Base-by-base conservation (phyloP, 441 rosid genomes). In the Rhodomyrtus psidioides region DNA sequence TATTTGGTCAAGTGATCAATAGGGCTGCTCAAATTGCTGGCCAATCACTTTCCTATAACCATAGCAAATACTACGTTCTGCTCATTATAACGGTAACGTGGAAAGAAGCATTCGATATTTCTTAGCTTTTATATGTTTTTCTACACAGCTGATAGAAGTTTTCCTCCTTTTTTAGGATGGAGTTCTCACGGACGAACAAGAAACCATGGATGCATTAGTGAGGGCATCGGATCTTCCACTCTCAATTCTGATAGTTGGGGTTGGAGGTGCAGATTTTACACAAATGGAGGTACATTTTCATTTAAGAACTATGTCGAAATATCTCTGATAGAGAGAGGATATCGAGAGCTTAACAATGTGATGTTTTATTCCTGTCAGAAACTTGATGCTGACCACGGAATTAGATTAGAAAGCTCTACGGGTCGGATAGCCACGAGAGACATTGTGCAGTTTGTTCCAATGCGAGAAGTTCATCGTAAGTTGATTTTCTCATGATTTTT, bases 371-470 rank as follows among this genome's bases (percentile, higher is more conserved):
- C 24, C 23, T 54, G 60, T 16, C 91, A 96, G 99, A 87, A 91
- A 86, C 94, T 95, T 84, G 98, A 96, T 90, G 99, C 95, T 53
- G 99, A 94, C 86, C 89, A 90, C 12, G 99, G 98, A 59, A 30
- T 30, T 24, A 89, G 93, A 83, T 89, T 95, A 85, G 96, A 95
- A 91, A 95, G 97, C 84, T 91, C 95, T 30, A 93, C 92, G 2
- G 96, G 94, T 83, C 93, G 95, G 58, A 56, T 94, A 75, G 98
- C 99, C 86, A 92, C 99, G 19, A 86, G 98, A 75, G 99, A 96
- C 89, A 95, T 94, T 27, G 98, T 95, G 79, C 99, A 95, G 57
- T 95, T 96, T 49, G 95, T 95, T 24, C 94, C 98, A 9, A 92
- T 94, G 95, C 91, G 89, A 82, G 95, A 93, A 86, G 93, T 95